phyloP scores from a whole-genome alignment of 495 filamentous ascomycete species.

The Evansstolkia leycettana region DNA sequence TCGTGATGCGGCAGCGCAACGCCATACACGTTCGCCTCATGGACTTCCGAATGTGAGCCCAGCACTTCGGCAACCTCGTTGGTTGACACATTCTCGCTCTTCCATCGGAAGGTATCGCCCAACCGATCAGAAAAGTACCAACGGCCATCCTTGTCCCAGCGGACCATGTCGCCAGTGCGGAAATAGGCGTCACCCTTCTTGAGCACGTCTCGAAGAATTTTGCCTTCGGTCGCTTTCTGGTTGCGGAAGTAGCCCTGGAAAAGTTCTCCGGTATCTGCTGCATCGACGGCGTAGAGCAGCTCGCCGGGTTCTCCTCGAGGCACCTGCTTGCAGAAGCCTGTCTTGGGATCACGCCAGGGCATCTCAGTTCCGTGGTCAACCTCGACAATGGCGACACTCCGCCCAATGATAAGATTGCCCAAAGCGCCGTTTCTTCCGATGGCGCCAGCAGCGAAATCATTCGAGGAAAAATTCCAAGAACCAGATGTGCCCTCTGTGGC shows the following conservation, averaged over 20 bases:
- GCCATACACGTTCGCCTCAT: conserved; percentile 84
- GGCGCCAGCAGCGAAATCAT: conserved; percentile 65
- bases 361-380: conserved; percentile 61
- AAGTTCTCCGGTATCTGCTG: conserved; percentile 43
- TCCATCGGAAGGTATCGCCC: conserved; percentile 94
- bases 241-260: conserved; percentile 91
- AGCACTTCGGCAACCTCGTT: conserved; percentile 58
- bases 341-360: conserved; percentile 58
- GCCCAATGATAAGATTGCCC: conserved; percentile 38
- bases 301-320: conserved; percentile 62
- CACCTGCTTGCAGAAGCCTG: conserved; percentile 56
- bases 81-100: conserved; percentile 89
- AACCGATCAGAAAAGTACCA: conserved; percentile 84
- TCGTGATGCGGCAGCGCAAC: conserved; percentile 74
- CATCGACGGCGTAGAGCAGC: conserved; percentile 61
- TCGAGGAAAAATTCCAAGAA: conserved; percentile 64
- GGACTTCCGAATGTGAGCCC: conserved; percentile 50
- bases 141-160: conserved; percentile 56
- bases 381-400: conserved; percentile 45
- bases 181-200: conserved; percentile 77
- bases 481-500: conserved; percentile 70
- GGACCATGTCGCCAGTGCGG: conserved; percentile 73
- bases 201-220: conserved; percentile 70
- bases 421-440: conserved; percentile 67
- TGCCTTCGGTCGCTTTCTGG: conserved; percentile 55